A percentile compares a stretch with the other conserved stretches of the same genome.
Evolutionary conservation across 2,329 filamentous ascomycete genomes (phyloP).

Genomic region (Diaporthe humulicola): DNA sequence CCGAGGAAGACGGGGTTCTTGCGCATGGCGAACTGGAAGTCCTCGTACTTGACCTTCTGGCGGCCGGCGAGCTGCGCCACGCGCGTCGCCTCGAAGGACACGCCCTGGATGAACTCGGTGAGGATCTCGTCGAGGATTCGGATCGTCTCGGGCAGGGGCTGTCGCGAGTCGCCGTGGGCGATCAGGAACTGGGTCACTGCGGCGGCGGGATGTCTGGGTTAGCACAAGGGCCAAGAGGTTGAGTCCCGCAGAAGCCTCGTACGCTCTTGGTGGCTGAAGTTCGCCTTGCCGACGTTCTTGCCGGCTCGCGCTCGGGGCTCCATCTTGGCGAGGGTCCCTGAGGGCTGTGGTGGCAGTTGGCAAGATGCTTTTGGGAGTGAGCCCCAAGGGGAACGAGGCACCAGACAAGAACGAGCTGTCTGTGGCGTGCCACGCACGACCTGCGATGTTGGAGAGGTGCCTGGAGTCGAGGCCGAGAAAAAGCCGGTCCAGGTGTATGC

Average conservation of each 20-base stretch:
- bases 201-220: conserved; percentile 20
- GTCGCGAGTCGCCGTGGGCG: conserved; percentile 82
- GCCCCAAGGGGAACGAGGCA: not conserved
- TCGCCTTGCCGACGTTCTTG: conserved; percentile 87
- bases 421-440: not conserved
- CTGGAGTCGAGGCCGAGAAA: not conserved
- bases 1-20: conserved; percentile 89
- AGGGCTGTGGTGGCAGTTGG: not conserved
- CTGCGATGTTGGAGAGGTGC: not conserved
- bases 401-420: not conserved
- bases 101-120: conserved; percentile 95
- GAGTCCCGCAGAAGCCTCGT: conserved; percentile 48
- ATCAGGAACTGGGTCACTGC: conserved; percentile 81
- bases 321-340: conserved; percentile 61
- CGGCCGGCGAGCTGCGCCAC: conserved; percentile 88
- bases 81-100: conserved; percentile 89
- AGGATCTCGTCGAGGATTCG: conserved; percentile 94
- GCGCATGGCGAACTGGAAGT: conserved; percentile 94
- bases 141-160: conserved; percentile 86
- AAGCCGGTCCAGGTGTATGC: not conserved
- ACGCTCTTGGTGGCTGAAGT: conserved; percentile 81
- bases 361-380: not conserved
- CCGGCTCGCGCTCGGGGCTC: conserved; percentile 83
- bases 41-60: conserved; percentile 97
- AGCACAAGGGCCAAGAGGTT: not conserved